Evolutionary conservation across 768 basidiomycete genomes (phyloP), one percentile per base, ranked within the genome.

Genomic region (Boletus reticuloceps): DNA sequence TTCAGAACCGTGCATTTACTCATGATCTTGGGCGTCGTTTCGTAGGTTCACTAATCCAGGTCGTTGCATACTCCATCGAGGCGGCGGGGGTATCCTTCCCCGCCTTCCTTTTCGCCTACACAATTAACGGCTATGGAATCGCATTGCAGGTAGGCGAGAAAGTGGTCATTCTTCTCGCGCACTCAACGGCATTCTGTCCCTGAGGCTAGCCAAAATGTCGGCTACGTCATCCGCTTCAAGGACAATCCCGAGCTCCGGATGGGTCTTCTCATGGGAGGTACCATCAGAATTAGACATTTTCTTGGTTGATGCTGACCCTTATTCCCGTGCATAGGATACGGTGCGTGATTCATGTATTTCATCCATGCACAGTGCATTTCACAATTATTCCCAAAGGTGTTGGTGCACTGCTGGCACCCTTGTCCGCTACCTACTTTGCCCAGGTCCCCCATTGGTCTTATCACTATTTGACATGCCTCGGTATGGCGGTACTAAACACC

Each of bases 241-340:
- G 67, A 67, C 17, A 64, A 75, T 53, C 66, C 73, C 3, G 61
- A 63, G 14, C 64, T 65, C 29, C 73, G 75, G 37, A 74, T 75
- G 71, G 69, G 69, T 17, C 48, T 73, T 10, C 43, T 73, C 83
- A 89, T 59, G 85, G 17, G 72, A 73, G 49, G 74, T 74, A 22
- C 11, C 14, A 44, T 36, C 48, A 79, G 82, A 83, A 6, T 65
- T 12, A 64, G 73, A 20, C 17, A 39, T 67, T 66, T 16, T 74
- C 73, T 11, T 75, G 77, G 38, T 46, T 2, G 16, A 22, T 29
- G 34, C 20, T 52, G 39, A 56, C 29, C 36, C 27, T 20, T n/a
- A 16, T 55, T 38, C 5, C 11, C n/a, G 2, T 31, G 34, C 19
- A 29, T 42, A 55, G 54, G 5, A 38, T 55, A 55, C 17, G 42